Base-by-base conservation (phyloP, 371 early-diverging fungal genomes). In the Conidiobolus coronatus region DNA sequence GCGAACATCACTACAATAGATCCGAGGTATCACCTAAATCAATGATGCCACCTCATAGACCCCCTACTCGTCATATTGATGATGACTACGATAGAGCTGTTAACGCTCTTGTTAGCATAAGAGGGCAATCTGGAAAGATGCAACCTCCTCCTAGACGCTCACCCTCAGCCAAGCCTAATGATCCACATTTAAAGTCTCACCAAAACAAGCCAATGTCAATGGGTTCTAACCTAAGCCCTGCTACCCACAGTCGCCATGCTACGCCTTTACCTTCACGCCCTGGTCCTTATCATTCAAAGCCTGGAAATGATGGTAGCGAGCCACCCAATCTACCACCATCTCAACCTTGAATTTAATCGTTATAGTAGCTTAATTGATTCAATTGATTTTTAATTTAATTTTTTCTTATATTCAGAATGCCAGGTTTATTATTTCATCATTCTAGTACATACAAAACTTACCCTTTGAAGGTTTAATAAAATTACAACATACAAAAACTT, bases 221-320 rank as follows among this genome's bases (percentile, higher is more conserved):
- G 45, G 66, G 63, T 33, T 73, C 62, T 29, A 72, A 64, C 34
- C 62, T 64, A 29, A 72, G 62, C 13, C 64, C 60, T 21, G 70
- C 70, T 33, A 63, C 64, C 5, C 56, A 58, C 44, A 67, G 73
- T 9, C 29, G 29, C 9, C 29, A 9, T 29, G 29, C 29, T 29
- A 29, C 29, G 3, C 29, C 29, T 29, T 29, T 29, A 29, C 29
- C 29, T 5, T 29, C 29, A 29, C 29, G 9, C 29, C 29, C 29
- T 29, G 29, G 29, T 29, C 29, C 29, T 29, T 29, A 29, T 29
- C 29, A 29, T 9, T 5, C 29, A 3, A 29, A 29, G 9, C 29
- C 29, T 5, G 29, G 29, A 5, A 29, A 29, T 9, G 29, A 29
- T 29, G 29, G 29, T 29, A 29, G 29, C 9, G 29, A 29, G 29